Base-by-base conservation (phyloP, 768 basidiomycete genomes). In the Exidia glandulosa region DNA sequence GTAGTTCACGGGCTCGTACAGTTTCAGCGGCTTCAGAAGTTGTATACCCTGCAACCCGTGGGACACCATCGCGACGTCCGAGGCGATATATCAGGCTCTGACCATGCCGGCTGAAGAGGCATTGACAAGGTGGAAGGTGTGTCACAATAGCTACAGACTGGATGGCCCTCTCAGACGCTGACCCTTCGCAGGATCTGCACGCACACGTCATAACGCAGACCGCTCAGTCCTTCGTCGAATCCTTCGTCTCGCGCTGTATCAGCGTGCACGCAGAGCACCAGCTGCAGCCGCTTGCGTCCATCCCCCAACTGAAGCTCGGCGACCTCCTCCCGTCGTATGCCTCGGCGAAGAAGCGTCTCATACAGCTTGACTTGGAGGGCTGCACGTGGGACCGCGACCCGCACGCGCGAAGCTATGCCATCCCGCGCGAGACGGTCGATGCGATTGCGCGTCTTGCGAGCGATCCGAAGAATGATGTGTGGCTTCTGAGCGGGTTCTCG, bases 41-140 rank as follows among this genome's bases (percentile, higher is more conserved):
- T 93, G 90, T 64, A 88, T 93, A 52, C 84, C 87, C 13, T 78
- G 93, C 69, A 93, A 93, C 67, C 91, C 90, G 1, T 93, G 88
- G 81, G 89, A 91, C 64, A 81, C 81, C 37, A 81, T 88, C 31
- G 86, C 85, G n/a, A 92, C 92, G 2, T 88, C 92, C 0, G 76
- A 83, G 31, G 91, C 90, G 2, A 92, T 94, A 64, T 63, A 83
- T 56, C 80, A 83, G 62, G 91, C 90, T 7, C 72, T 94, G 32
- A 87, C 84, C 0, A 93, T 93, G 90, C 73, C 72, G 55, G 81
- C 85, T 29, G 82, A 84, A 2, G 90, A 93, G 68, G 86, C 86
- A 0, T 68, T 71, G 23, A 81, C 81, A 12, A 83, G 90, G 3
- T 93, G 90, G 90, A 82, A 86, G 73, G 83, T 83, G 59, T n/a